phyloP scores from a whole-genome alignment of 768 basidiomycete species.

The Podaxis rugospora region DNA sequence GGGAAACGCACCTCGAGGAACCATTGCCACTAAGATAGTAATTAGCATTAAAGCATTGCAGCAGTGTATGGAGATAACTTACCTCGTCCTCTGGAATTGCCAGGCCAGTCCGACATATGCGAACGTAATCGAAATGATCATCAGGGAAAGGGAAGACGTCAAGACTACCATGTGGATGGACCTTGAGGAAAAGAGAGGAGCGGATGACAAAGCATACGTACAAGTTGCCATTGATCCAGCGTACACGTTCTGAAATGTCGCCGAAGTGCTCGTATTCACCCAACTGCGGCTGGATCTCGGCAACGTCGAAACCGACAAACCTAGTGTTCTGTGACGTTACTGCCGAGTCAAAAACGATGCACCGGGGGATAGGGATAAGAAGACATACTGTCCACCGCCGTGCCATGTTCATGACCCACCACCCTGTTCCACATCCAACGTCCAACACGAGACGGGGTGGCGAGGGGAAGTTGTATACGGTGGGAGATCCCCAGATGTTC shows the following conservation, averaged over 20 bases:
- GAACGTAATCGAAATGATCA: conserved; percentile 60
- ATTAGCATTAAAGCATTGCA: background rate
- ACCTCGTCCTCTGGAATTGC: conserved; percentile 73
- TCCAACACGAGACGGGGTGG: conserved; percentile 57
- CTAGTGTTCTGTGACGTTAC: conserved; percentile 36
- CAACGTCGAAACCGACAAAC: conserved; percentile 59
- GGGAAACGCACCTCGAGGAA: conserved; percentile 51
- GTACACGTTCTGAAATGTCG: conserved; percentile 43
- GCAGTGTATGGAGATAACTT: conserved; percentile 2
- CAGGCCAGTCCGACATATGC: conserved; percentile 59
- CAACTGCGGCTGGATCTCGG: conserved; percentile 49
- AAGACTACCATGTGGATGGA: conserved; percentile 35
- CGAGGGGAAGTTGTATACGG: conserved; percentile 47
- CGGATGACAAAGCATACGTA: conserved; percentile 33
- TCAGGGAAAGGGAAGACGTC: conserved; percentile 59
- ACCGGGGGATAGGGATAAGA: background rate
- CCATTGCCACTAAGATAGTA: conserved; percentile 49
- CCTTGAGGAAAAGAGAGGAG: background rate
- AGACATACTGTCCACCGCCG: conserved; percentile 56
- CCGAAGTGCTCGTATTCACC: conserved; percentile 29
- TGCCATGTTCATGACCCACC: conserved; percentile 69
- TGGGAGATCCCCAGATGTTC: conserved; percentile 42
- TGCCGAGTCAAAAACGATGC: background rate
- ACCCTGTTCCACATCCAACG: conserved; percentile 67
- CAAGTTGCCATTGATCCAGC: conserved; percentile 71